Evolutionary conservation across 495 filamentous ascomycete species (phyloP).

Genomic region (Trichocladium antarcticum): DNA sequence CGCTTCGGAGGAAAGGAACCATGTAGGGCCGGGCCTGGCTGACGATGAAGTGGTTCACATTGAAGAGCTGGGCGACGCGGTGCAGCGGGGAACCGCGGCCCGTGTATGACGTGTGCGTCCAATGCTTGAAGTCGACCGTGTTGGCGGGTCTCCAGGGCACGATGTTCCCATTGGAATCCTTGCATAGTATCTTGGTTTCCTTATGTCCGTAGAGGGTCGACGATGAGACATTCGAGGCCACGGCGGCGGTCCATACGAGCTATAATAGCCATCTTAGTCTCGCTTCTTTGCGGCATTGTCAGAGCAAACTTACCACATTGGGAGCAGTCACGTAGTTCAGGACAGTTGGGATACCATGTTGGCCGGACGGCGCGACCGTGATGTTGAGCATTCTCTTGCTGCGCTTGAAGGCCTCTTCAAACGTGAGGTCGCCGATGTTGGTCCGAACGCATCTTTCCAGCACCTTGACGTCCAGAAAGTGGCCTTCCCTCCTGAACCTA

Average conservation of each 20-base stretch:
- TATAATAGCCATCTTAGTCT: slow-evolving; percentile 15
- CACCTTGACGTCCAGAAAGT: slow-evolving; percentile 72
- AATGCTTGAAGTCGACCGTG: slow-evolving; percentile 56
- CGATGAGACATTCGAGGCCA: slow-evolving; percentile 79
- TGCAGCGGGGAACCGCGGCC: slow-evolving; percentile 72
- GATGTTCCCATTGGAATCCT: slow-evolving; percentile 66
- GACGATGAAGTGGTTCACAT: slow-evolving; percentile 81
- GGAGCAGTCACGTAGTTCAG: slow-evolving; percentile 92
- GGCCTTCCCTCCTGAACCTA: slow-evolving; percentile 60
- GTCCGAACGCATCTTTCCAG: slow-evolving; percentile 75
- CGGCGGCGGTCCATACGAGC: slow-evolving; percentile 87
- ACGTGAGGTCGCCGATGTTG: slow-evolving; percentile 83
- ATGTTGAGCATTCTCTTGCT: slow-evolving; percentile 89
- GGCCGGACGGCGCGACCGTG: slow-evolving; percentile 63
- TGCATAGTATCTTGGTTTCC: slow-evolving; percentile 66
- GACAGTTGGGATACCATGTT: slow-evolving; percentile 69
- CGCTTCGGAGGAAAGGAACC: slow-evolving; percentile 72
- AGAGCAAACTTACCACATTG: slow-evolving; percentile 60
- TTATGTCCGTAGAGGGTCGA: slow-evolving; percentile 47
- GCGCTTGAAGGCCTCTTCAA: slow-evolving; percentile 81
- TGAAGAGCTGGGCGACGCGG: slow-evolving; percentile 84
- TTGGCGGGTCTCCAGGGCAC: slow-evolving; percentile 65
- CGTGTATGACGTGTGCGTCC: slow-evolving; percentile 55
- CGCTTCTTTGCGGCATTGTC: not conserved
- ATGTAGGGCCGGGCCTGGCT: slow-evolving; percentile 69